Conservation (phyloP, 148 eudicot genomes). For the Polygonum maritimum region DNA sequence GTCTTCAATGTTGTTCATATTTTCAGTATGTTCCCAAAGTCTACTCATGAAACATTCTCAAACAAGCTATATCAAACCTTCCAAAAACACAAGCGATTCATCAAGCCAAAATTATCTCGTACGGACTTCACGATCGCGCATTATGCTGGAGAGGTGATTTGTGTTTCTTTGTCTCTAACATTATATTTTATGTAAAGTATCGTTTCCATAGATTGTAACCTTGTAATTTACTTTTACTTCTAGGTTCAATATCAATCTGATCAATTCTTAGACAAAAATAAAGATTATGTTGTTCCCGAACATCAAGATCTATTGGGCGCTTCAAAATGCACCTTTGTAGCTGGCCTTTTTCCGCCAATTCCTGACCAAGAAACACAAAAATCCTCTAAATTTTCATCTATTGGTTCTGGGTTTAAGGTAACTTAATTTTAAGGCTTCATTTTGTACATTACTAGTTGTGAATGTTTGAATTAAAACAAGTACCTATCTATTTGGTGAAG, state of each 20-base stretch:
- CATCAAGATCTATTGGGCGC: conserved; percentile 88
- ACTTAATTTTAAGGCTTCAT: background rate
- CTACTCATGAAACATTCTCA: conserved; percentile 95
- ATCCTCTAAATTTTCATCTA: conserved; percentile 90
- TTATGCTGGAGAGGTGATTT: conserved; percentile 93
- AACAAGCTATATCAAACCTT: conserved; percentile 94
- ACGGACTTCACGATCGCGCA: conserved; percentile 92
- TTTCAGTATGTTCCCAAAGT: conserved; percentile 97
- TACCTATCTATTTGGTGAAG: conserved; percentile 31
- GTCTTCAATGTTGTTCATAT: conserved; percentile 8
- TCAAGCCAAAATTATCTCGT: conserved; percentile 91
- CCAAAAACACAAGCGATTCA: conserved; percentile 67
- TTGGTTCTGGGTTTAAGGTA: conserved; percentile 96
- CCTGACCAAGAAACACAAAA: conserved; percentile 54
- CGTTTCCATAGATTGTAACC: conserved; percentile 10
- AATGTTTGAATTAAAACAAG: background rate
- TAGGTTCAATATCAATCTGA: conserved; percentile 93
- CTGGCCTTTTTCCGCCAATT: conserved; percentile 74
- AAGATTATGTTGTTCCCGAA: conserved; percentile 97
- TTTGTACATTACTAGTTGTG: background rate
- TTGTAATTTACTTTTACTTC: conserved; percentile 14
- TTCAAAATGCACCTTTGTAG: conserved; percentile 87
- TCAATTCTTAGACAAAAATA: conserved; percentile 90
- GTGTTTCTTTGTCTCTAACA: conserved; percentile 5
- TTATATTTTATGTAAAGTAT: background rate